These are phyloP conservation scores for Adansonia gregorii DNA, from an alignment of 441 rosid species.

Conservation along the genomic window DNA sequence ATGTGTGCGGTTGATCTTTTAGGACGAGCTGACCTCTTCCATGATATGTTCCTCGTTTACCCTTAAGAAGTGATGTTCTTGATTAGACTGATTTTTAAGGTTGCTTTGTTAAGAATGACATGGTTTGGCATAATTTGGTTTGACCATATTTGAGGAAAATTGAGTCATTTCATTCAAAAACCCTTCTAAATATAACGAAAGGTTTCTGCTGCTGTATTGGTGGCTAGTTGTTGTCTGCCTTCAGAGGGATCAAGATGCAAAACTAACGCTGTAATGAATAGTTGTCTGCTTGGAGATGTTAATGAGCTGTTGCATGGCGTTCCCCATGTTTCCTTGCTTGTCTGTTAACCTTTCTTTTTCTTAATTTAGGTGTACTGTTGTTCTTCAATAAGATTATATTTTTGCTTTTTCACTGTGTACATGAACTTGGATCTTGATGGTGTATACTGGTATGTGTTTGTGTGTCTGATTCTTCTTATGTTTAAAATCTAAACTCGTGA, in stretches of 20 bases:
- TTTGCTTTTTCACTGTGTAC: no score
- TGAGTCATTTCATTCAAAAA: background rate
- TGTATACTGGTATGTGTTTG: no score
- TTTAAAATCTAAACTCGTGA: no score
- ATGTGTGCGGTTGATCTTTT: conserved; percentile 59
- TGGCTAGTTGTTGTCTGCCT: background rate
- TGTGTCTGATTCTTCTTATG: no score
- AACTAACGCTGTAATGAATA: background rate
- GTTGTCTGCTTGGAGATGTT: background rate
- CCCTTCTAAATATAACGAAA: background rate
- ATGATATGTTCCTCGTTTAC: conserved; percentile 31
- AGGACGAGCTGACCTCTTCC: conserved; percentile 45
- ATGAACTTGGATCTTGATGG: no score
- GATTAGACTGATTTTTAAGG: conserved; percentile 16
- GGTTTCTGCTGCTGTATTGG: background rate
- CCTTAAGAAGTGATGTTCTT: background rate
- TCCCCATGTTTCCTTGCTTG: background rate
- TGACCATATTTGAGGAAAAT: background rate
- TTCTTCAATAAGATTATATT: background rate
- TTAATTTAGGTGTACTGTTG: background rate
- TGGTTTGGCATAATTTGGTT: background rate
- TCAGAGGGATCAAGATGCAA: background rate
- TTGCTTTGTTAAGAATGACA: background rate
- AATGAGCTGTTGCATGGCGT: background rate
- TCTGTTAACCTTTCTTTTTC: background rate